These are phyloP conservation scores for Moesziomyces globuligerus DNA, from an alignment of 1,284 basidiomycete species.

Conservation along the genomic window DNA sequence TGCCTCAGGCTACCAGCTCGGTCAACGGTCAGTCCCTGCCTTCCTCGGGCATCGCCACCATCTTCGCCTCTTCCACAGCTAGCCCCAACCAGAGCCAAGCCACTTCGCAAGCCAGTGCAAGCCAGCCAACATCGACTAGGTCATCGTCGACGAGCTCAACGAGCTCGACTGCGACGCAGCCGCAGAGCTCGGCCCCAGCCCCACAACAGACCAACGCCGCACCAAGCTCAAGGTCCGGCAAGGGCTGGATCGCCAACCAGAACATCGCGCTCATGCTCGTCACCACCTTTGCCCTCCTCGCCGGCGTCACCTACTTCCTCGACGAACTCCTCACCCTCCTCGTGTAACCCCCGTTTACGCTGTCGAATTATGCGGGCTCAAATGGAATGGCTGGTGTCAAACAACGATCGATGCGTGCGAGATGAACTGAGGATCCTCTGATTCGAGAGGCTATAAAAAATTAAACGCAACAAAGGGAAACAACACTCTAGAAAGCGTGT, in stretches of 20 bases:
- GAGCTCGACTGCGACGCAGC: not conserved
- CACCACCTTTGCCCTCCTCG: slow-evolving; percentile 32
- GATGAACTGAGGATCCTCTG: not conserved
- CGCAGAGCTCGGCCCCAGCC: slow-evolving; percentile 4
- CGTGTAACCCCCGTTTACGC: slow-evolving; percentile 15
- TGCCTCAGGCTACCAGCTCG: slow-evolving; percentile 1
- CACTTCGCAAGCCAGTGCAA: not conserved
- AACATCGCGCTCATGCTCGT: slow-evolving; percentile 36
- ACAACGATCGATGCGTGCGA: not conserved
- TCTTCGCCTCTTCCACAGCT: slow-evolving; percentile 15
- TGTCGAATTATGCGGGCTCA: not conserved
- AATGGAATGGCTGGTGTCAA: too few relatives aligned
- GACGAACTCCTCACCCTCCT: slow-evolving; percentile 38
- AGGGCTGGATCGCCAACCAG: slow-evolving; percentile 23
- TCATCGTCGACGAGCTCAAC: slow-evolving; percentile 7
- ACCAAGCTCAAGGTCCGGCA: slow-evolving; percentile 8
- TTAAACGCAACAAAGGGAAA: not conserved
- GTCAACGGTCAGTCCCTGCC: slow-evolving; percentile 36
- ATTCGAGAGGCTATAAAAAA: not conserved
- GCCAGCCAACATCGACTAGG: too few relatives aligned
- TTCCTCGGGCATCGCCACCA: slow-evolving; percentile 28
- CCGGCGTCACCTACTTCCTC: slow-evolving; percentile 39
- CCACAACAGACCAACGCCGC: slow-evolving; percentile 22
- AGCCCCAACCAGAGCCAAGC: not conserved
- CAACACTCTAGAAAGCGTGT: slow-evolving; percentile 29